Conservation (phyloP, 768 basidiomycete species). For the Kwoniella dendrophila region DNA sequence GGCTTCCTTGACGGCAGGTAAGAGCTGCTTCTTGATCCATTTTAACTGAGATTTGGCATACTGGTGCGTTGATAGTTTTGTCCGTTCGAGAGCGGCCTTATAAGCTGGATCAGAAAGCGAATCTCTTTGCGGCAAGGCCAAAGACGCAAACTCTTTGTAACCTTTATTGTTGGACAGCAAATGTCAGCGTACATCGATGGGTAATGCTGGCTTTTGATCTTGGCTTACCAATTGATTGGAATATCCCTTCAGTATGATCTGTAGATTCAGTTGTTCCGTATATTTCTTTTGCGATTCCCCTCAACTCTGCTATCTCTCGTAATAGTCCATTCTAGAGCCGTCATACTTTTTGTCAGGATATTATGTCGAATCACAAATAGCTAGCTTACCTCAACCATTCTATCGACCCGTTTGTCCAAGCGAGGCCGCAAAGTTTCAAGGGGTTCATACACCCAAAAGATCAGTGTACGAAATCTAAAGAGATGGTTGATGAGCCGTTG, state of each 20-base stretch:
- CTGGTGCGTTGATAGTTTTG: constrained; percentile 84
- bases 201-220: background rate
- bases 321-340: constrained; percentile 64
- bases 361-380: background rate
- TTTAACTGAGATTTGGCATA: constrained; percentile 89
- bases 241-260: constrained; percentile 68
- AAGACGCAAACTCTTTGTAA: constrained; percentile 85
- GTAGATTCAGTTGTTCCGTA: constrained; percentile 38
- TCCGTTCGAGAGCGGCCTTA: constrained; percentile 66
- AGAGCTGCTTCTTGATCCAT: constrained; percentile 87
- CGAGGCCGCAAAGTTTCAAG: constrained; percentile 66
- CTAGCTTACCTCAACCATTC: constrained; percentile 76
- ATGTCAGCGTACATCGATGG: background rate
- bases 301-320: constrained; percentile 70
- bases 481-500: constrained; percentile 1
- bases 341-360: background rate
- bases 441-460: constrained; percentile 87
- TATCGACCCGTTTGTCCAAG: constrained; percentile 77
- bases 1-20: constrained; percentile 68
- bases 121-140: constrained; percentile 54
- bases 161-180: constrained; percentile 61
- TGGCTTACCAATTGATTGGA: constrained; percentile 81
- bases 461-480: constrained; percentile 75
- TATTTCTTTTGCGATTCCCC: constrained; percentile 41
- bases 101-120: constrained; percentile 57